Percentiles rank a stretch among this genome's conserved stretches.
Evolutionary conservation across 768 basidiomycete species (phyloP).

Genomic region (Lanmaoa pseudosensibilis): DNA sequence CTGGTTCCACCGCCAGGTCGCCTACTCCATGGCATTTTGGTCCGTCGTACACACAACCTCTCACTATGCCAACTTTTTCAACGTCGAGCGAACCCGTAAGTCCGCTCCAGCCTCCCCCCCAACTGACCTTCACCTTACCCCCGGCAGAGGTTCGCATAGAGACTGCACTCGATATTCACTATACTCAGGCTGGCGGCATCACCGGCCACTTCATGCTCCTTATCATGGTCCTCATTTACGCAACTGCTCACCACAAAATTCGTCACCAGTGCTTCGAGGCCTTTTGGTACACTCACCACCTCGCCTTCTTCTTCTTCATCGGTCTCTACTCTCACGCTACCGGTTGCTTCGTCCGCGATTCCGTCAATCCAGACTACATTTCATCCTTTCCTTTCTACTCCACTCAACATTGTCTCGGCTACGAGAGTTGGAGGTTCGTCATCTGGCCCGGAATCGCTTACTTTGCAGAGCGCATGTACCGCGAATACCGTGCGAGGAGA

Average conservation of each 20-base stretch:
- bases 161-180: conserved; percentile 81
- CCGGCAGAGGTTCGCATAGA: conserved; percentile 74
- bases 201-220: conserved; percentile 95
- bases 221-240: conserved; percentile 91
- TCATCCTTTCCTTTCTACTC: conserved; percentile 83
- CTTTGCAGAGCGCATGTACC: conserved; percentile 81
- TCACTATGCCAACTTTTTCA: conserved; percentile 93
- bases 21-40: conserved; percentile 94
- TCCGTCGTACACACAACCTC: conserved; percentile 90
- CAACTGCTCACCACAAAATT: conserved; percentile 87
- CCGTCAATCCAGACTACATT: conserved; percentile 68
- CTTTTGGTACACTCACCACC: conserved; percentile 97
- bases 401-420: conserved; percentile 86
- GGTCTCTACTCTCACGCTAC: conserved; percentile 88
- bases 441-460: conserved; percentile 93
- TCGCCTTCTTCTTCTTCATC: conserved; percentile 93
- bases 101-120: not conserved
- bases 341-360: conserved; percentile 93
- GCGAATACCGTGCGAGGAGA: conserved; percentile 78
- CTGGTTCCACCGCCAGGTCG: conserved; percentile 95
- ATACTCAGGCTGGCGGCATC: conserved; percentile 86
- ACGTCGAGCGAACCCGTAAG: conserved; percentile 84
- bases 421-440: conserved; percentile 85
- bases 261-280: conserved; percentile 89
- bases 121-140: not conserved